Percentiles rank a stretch among this genome's conserved stretches.
Conservation (phyloP, 495 filamentous ascomycete genomes). For the Lasiosphaeria hispida region DNA sequence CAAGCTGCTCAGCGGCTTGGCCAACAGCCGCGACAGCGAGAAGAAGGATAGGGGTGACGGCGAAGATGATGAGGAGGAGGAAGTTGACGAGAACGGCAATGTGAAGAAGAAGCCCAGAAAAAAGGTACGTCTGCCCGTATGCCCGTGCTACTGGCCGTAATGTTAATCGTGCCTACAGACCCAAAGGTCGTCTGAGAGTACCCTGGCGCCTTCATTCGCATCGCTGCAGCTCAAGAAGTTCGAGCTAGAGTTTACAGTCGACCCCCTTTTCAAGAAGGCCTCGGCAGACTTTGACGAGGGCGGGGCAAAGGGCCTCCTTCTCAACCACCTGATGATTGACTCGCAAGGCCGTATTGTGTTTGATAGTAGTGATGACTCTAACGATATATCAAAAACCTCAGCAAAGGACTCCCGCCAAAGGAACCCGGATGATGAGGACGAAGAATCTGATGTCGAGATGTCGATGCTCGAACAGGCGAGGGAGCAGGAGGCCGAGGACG, state of each 20-base stretch:
- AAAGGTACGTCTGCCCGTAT: conserved; percentile 43
- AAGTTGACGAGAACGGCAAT: conserved; percentile 74
- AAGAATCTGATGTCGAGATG: conserved; percentile 43
- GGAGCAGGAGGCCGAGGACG: conserved; percentile 37
- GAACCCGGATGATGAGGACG: conserved; percentile 48
- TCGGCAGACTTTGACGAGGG: conserved; percentile 98
- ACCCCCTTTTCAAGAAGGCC: conserved; percentile 97
- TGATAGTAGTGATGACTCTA: conserved; percentile 90
- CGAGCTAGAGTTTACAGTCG: conserved; percentile 94
- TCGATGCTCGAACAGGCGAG: conserved; percentile 31
- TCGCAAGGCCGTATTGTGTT: conserved; percentile 90
- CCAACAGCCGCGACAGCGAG: conserved; percentile 83
- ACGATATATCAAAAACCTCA: conserved; percentile 52
- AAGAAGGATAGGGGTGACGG: conserved; percentile 58
- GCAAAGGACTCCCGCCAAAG: conserved; percentile 39
- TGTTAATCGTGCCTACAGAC: conserved; percentile 13
- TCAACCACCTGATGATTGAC: conserved; percentile 96
- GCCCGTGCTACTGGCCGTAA: not conserved
- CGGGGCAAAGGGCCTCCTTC: conserved; percentile 88
- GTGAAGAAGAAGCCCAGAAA: conserved; percentile 69
- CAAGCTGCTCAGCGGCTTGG: conserved; percentile 89
- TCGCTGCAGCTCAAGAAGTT: conserved; percentile 93
- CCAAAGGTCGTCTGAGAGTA: conserved; percentile 86
- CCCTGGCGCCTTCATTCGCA: conserved; percentile 81
- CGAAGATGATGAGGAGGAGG: conserved; percentile 72